These are phyloP conservation scores for Aspergillus tubingensis DNA, from an alignment of 2,329 filamentous ascomycete genomes.

Conservation along the genomic window DNA sequence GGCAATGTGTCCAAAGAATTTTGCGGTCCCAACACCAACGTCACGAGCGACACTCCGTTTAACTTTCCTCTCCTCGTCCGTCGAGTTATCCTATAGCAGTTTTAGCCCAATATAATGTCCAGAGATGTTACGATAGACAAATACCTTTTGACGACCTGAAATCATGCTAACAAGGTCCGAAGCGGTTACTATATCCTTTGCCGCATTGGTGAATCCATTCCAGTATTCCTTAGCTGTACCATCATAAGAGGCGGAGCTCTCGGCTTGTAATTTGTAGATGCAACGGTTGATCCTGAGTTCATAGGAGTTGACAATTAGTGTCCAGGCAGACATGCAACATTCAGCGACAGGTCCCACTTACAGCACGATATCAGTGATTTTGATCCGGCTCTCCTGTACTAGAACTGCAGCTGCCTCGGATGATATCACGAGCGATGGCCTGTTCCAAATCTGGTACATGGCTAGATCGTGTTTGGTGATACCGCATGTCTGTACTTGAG, in stretches of 20 bases:
- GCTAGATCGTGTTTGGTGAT: conserved; percentile 2
- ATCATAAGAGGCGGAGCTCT: neutral
- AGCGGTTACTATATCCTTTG: neutral
- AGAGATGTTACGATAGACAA: too few relatives aligned
- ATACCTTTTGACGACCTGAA: neutral
- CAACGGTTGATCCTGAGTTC: neutral
- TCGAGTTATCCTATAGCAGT: neutral
- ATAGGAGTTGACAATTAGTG: neutral
- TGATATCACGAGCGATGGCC: neutral
- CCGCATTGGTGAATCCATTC: neutral
- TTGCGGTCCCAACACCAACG: neutral
- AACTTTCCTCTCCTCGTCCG: neutral
- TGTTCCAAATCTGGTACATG: conserved; percentile 4
- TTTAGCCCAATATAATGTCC: too few relatives aligned
- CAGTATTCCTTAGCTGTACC: neutral
- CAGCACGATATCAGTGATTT: neutral
- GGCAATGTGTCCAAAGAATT: neutral
- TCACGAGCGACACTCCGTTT: neutral
- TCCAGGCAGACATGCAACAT: neutral
- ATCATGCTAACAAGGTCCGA: conserved; percentile 6
- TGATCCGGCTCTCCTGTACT: neutral
- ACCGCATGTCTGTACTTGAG: neutral
- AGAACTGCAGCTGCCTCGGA: neutral
- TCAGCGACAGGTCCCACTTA: neutral
- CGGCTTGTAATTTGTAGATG: neutral